phyloP scores from a whole-genome alignment of 23 red algal species.

The Pyropia haitanensis region DNA sequence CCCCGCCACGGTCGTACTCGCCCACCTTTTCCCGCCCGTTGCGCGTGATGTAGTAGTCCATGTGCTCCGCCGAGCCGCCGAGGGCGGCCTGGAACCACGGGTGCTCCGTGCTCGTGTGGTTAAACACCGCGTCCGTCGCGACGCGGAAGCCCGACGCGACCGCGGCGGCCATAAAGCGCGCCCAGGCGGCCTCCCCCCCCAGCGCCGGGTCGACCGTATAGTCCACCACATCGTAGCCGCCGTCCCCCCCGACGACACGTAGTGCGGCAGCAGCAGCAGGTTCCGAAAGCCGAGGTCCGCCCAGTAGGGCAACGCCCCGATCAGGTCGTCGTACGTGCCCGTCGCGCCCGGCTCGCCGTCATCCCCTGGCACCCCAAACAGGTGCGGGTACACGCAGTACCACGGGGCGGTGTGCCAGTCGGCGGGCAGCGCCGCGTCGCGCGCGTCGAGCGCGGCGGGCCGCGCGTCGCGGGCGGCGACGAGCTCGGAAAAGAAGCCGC shows the following conservation, averaged over 20 bases:
- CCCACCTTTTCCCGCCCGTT: conserved; percentile 91
- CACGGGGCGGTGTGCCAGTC: conserved; percentile 94
- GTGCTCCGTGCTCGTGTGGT: conserved; percentile 76
- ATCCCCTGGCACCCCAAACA: conserved; percentile 29
- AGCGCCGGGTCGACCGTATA: conserved; percentile 43
- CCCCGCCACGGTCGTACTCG: conserved; percentile 70
- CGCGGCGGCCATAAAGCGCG: conserved; percentile 62
- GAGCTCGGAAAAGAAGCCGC: conserved; percentile 37
- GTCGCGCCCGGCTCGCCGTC: conserved; percentile 3
- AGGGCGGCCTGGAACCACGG: conserved; percentile 83
- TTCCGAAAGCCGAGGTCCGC: conserved; percentile 71
- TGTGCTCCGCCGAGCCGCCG: conserved; percentile 30
- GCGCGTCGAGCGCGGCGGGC: conserved; percentile 8
- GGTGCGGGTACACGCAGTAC: conserved; percentile 83
- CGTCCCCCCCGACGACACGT: conserved; percentile 79
- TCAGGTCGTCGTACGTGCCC: conserved; percentile 44
- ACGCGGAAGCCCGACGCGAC: conserved; percentile 49
- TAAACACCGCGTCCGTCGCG: conserved; percentile 77
- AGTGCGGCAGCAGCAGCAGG: conserved; percentile 81
- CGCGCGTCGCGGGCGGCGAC: conserved; percentile 17
- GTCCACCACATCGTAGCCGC: conserved; percentile 70
- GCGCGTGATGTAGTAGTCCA: conserved; percentile 73
- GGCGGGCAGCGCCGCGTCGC: conserved; percentile 38
- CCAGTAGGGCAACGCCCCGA: conserved; percentile 59
- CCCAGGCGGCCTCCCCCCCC: conserved; percentile 61